Evolutionary conservation across 768 basidiomycete genomes (phyloP).

Genomic region (Gyrodon lividus): DNA sequence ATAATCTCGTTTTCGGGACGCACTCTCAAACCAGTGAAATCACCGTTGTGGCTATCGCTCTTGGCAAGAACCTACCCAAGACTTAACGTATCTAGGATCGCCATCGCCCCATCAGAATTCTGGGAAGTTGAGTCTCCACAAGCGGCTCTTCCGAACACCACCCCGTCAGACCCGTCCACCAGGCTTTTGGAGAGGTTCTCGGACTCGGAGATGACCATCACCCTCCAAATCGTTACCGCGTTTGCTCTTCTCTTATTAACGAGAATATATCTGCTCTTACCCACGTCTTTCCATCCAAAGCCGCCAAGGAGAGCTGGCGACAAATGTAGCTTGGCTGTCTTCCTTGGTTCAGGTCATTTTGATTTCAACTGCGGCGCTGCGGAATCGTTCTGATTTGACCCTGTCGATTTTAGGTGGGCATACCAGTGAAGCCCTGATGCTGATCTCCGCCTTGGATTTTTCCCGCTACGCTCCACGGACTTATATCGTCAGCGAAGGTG

Average conservation of each 20-base stretch:
- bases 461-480: conserved; percentile 70
- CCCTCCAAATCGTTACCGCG: conserved; percentile 1
- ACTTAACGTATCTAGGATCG: background rate
- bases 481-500: conserved; percentile 83
- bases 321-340: conserved; percentile 67
- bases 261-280: conserved; percentile 20
- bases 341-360: conserved; percentile 85
- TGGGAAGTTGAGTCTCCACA: background rate
- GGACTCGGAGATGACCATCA: conserved; percentile 10
- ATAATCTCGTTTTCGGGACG: too few relatives aligned
- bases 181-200: background rate
- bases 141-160: background rate
- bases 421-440: conserved; percentile 79
- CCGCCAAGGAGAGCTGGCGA: conserved; percentile 12
- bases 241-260: conserved; percentile 15
- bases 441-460: conserved; percentile 73
- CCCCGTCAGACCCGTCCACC: too few relatives aligned
- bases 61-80: background rate
- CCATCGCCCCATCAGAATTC: background rate
- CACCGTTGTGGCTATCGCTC: background rate
- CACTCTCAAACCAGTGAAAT: too few relatives aligned
- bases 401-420: conserved; percentile 72
- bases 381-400: conserved; percentile 6
- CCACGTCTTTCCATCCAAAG: conserved; percentile 15
- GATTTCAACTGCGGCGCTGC: conserved; percentile 1